phyloP scores from a whole-genome alignment of 1,284 basidiomycete genomes.

The Phaffia rhodozyma region DNA sequence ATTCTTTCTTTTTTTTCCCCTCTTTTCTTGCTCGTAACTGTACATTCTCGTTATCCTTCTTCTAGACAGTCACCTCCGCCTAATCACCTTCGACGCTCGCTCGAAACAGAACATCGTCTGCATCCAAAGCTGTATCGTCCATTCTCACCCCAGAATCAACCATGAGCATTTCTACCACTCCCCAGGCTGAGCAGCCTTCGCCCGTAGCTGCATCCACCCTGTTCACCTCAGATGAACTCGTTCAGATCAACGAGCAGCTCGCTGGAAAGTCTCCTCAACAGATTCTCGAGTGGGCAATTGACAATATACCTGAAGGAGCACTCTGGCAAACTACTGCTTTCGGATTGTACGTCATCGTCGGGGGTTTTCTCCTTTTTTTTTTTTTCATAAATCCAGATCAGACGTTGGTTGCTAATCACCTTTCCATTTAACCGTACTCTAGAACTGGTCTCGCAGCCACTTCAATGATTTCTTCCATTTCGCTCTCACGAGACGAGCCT shows the following conservation, averaged over 20 bases:
- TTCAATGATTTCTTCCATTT: conserved; percentile 79
- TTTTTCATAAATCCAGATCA: not conserved
- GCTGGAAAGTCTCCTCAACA: conserved; percentile 59
- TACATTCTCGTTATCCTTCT: too few species aligned
- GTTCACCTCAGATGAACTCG: conserved; percentile 50
- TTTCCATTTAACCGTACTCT: not conserved
- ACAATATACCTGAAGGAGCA: conserved; percentile 51
- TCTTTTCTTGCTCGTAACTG: too few species aligned
- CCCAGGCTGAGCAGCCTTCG: too few species aligned
- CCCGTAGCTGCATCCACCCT: not conserved
- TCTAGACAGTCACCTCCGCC: too few species aligned
- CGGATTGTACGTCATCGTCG: conserved; percentile 45
- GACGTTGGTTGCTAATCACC: not conserved
- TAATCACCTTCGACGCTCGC: too few species aligned
- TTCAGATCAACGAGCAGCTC: conserved; percentile 60
- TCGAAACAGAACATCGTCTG: too few species aligned
- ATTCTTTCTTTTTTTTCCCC: too few species aligned
- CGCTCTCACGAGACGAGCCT: conserved; percentile 31
- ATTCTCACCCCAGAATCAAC: too few species aligned
- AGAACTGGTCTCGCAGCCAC: conserved; percentile 74
- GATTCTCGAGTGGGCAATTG: conserved; percentile 70
- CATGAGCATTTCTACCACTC: not conserved
- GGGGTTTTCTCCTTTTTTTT: not conserved
- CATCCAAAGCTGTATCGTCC: too few species aligned
- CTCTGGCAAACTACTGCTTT: conserved; percentile 89